A percentile compares a stretch with the other conserved stretches of the same genome.
Conservation (phyloP, 495 filamentous ascomycete genomes). For the Halenospora varia region DNA sequence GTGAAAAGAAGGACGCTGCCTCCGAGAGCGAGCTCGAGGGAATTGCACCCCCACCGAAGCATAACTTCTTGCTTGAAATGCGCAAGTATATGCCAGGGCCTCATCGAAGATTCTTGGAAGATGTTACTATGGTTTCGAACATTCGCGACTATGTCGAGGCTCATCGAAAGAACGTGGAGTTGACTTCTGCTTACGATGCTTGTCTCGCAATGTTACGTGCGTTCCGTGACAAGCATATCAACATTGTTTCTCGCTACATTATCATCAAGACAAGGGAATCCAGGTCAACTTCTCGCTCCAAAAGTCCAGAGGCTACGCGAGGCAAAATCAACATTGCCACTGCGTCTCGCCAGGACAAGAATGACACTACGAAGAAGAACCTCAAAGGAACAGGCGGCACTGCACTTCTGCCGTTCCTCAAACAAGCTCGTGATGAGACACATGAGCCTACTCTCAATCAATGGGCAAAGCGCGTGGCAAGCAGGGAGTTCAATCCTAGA, state of each 20-base stretch:
- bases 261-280: slow-evolving; percentile 65
- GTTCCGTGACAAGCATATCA: slow-evolving; percentile 91
- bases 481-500: slow-evolving; percentile 35
- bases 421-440: slow-evolving; percentile 93
- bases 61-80: slow-evolving; percentile 97
- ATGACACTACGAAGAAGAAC: slow-evolving; percentile 41
- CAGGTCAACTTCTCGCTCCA: slow-evolving; percentile 41
- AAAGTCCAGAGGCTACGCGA: slow-evolving; percentile 31
- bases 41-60: slow-evolving; percentile 52
- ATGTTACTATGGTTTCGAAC: slow-evolving; percentile 77
- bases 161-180: slow-evolving; percentile 52
- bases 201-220: slow-evolving; percentile 86
- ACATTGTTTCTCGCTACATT: slow-evolving; percentile 95
- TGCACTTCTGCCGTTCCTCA: slow-evolving; percentile 87
- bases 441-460: slow-evolving; percentile 84
- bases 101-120: slow-evolving; percentile 82
- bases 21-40: slow-evolving; percentile 46
- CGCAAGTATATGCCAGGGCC: slow-evolving; percentile 92
- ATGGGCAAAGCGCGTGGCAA: slow-evolving; percentile 75
- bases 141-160: slow-evolving; percentile 79
- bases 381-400: slow-evolving; percentile 91
- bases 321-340: slow-evolving; percentile 63
- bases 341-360: slow-evolving; percentile 43
- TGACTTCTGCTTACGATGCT: slow-evolving; percentile 83
- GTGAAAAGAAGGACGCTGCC: slow-evolving; percentile 52